phyloP scores from a whole-genome alignment of 345 rosid genomes.

The Ailanthus altissimus region DNA sequence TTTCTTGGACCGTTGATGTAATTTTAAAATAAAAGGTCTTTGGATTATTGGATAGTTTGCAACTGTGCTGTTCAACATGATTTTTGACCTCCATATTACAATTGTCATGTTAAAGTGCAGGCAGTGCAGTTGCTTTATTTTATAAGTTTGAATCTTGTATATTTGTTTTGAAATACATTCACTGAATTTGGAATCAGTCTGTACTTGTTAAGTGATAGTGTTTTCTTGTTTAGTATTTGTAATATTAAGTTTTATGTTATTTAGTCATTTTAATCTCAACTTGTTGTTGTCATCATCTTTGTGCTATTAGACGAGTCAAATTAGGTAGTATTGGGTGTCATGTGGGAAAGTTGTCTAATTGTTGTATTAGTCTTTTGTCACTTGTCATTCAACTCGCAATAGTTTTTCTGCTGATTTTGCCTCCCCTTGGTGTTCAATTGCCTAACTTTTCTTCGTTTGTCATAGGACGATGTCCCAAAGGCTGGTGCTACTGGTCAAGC shows the following conservation, averaged over 20 bases:
- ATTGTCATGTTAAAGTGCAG: no score
- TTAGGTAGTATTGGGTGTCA: background rate
- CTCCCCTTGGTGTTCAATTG: background rate
- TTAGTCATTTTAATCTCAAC: background rate
- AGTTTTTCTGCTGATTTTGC: background rate
- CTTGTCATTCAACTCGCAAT: background rate
- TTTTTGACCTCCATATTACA: no score
- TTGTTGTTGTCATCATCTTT: background rate
- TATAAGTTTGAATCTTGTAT: no score
- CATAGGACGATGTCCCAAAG: slow-evolving; percentile 32
- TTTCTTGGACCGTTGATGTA: background rate
- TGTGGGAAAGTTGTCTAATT: background rate
- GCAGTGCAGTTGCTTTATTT: no score
- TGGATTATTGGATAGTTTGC: no score
- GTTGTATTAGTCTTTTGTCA: background rate
- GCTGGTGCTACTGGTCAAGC: slow-evolving; percentile 33
- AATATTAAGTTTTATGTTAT: background rate
- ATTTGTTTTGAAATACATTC: background rate
- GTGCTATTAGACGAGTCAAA: background rate
- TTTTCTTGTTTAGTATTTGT: background rate
- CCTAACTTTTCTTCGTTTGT: no score
- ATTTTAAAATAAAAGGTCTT: no score
- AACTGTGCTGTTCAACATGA: no score
- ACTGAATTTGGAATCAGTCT: background rate
- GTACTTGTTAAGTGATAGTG: background rate